phyloP scores from a whole-genome alignment of 2,329 filamentous ascomycete species.

The Calonectria naviculata region DNA sequence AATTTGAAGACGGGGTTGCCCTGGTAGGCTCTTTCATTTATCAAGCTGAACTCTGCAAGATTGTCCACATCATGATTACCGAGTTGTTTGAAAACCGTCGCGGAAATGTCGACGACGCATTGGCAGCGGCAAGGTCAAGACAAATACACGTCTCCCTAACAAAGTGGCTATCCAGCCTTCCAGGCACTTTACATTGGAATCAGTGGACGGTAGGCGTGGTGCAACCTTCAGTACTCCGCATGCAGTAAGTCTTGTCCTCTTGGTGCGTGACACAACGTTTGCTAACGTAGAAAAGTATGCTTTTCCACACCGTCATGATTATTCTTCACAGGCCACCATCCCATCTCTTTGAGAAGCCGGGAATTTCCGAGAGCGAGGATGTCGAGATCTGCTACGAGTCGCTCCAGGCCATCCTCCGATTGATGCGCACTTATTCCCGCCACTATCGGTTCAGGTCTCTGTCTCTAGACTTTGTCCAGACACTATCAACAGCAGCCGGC shows the following conservation, averaged over 20 bases:
- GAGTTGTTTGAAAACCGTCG: conserved; percentile 62
- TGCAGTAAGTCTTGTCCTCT: conserved; percentile 50
- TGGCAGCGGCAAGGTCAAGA: conserved; percentile 54
- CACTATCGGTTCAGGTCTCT: conserved; percentile 57
- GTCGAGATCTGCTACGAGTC: conserved; percentile 63
- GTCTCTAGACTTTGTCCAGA: conserved; percentile 61
- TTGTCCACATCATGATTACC: conserved; percentile 60
- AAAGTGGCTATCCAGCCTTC: conserved; percentile 58
- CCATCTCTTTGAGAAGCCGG: conserved; percentile 53
- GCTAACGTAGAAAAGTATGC: conserved; percentile 48
- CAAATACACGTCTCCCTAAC: conserved; percentile 59
- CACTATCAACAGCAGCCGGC: conserved; percentile 58
- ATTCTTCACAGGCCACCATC: conserved; percentile 61
- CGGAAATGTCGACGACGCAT: conserved; percentile 51
- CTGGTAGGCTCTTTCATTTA: conserved; percentile 59
- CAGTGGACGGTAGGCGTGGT: conserved; percentile 61
- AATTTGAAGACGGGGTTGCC: conserved; percentile 58
- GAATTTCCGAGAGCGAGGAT: conserved; percentile 54
- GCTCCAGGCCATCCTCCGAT: conserved; percentile 55
- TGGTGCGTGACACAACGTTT: background rate
- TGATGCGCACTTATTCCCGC: conserved; percentile 56
- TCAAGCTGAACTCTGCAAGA: conserved; percentile 60
- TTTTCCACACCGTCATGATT: conserved; percentile 63
- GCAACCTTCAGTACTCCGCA: conserved; percentile 57
- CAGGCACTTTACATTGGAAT: conserved; percentile 61